A percentile compares a stretch with the other conserved stretches of the same genome.
Conservation (phyloP, 768 basidiomycete genomes). For the Russula compacta region DNA sequence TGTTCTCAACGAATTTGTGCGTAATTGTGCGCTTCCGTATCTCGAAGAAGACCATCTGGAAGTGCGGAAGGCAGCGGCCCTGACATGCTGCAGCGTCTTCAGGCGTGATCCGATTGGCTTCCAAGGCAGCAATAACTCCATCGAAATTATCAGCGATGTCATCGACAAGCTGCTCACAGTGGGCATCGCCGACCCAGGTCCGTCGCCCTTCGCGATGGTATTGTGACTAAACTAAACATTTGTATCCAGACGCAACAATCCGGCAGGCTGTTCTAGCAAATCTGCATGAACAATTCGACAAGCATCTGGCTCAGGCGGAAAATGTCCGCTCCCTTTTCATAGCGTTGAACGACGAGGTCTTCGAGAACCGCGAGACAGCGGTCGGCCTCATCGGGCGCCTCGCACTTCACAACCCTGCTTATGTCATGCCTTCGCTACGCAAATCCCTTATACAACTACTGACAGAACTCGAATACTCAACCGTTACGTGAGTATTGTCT, state of each 20-base stretch:
- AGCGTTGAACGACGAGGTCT: conserved; percentile 93
- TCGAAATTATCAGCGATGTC: conserved; percentile 97
- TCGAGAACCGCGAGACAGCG: conserved; percentile 87
- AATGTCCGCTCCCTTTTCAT: conserved; percentile 97
- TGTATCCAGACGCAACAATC: conserved; percentile 40
- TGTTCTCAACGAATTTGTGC: conserved; percentile 90
- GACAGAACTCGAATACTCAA: conserved; percentile 95
- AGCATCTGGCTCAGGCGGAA: conserved; percentile 94
- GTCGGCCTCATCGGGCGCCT: conserved; percentile 87
- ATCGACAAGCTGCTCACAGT: conserved; percentile 92
- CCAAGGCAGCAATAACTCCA: conserved; percentile 91
- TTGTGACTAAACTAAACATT: not conserved
- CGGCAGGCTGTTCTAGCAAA: conserved; percentile 78
- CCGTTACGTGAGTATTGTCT: conserved; percentile 54
- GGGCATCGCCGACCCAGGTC: conserved; percentile 93
- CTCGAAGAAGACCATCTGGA: conserved; percentile 87
- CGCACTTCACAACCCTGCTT: conserved; percentile 92
- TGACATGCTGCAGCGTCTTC: conserved; percentile 88
- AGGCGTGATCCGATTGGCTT: conserved; percentile 93
- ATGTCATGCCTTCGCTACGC: conserved; percentile 94
- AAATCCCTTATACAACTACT: conserved; percentile 93
- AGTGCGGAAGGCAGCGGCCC: conserved; percentile 80
- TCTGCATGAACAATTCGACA: conserved; percentile 90
- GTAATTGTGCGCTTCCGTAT: conserved; percentile 83
- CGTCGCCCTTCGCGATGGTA: not conserved